Conservation (phyloP, 1,284 basidiomycete genomes). For the Erythrobasidium hasegawianum region DNA sequence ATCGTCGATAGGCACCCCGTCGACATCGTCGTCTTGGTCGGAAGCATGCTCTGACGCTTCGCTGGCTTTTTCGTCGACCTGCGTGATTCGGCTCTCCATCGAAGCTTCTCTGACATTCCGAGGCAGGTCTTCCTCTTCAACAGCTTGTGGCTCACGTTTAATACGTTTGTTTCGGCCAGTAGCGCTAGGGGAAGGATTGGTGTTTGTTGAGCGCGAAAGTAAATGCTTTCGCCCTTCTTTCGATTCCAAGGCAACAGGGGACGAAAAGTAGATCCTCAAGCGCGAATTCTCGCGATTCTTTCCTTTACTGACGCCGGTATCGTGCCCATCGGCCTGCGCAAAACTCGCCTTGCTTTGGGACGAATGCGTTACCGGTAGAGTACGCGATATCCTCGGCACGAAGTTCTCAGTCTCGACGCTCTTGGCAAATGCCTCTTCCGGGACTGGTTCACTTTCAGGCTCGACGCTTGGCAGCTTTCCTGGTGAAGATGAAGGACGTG, state of each 20-base stretch:
- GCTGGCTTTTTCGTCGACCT: not conserved
- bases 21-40: not conserved
- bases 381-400: too few relatives aligned
- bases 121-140: not conserved
- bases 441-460: not conserved
- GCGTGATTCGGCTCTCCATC: not conserved
- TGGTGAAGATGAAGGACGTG: not conserved
- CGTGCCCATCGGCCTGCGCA: too few relatives aligned
- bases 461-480: constrained; percentile 4
- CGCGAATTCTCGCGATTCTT: constrained; percentile 44
- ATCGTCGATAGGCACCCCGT: not conserved
- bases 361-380: too few relatives aligned
- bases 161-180: not conserved
- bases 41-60: not conserved
- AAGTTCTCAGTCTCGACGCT: too few relatives aligned
- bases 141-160: not conserved
- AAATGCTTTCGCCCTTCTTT: constrained; percentile 21
- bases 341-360: too few relatives aligned
- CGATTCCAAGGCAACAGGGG: constrained; percentile 35
- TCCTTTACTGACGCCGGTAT: too few relatives aligned
- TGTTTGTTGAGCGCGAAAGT: not conserved
- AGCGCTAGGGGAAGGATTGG: not conserved
- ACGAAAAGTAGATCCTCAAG: constrained; percentile 45
- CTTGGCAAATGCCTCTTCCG: too few relatives aligned
- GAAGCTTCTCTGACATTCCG: constrained; percentile 1